A percentile compares a stretch with the other conserved stretches of the same genome.
Evolutionary conservation across 352 stramenopile species (phyloP).

Genomic region (Pythium dissimile): DNA sequence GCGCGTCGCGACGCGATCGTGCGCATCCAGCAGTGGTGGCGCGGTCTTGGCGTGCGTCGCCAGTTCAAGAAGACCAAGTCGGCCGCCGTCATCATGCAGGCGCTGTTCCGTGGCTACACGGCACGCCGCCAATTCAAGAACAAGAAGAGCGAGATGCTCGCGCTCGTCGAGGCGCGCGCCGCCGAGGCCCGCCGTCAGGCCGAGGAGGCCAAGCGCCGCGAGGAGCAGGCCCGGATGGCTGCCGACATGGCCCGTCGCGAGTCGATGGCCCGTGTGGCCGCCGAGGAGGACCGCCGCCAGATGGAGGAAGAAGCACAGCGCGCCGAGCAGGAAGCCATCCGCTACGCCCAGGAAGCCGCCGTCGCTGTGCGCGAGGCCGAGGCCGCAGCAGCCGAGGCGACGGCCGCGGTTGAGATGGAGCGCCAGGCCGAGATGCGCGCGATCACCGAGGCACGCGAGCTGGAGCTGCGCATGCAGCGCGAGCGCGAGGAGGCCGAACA

Average conservation of each 20-base stretch:
- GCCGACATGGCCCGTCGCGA: constrained; percentile 57
- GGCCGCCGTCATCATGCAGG: constrained; percentile 68
- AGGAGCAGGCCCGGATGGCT: constrained; percentile 64
- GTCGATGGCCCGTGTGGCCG: constrained; percentile 46
- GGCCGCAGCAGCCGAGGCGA: constrained; percentile 65
- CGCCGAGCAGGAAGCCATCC: constrained; percentile 61
- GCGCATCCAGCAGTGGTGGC: constrained; percentile 86
- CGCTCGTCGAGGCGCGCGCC: constrained; percentile 64
- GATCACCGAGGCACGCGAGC: constrained; percentile 67
- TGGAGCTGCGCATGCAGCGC: constrained; percentile 52
- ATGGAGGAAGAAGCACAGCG: constrained; percentile 72
- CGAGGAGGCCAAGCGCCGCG: constrained; percentile 76
- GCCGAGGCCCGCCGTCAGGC: constrained; percentile 70
- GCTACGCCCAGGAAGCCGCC: constrained; percentile 51
- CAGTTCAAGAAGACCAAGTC: constrained; percentile 82
- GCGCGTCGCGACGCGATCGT: constrained; percentile 55
- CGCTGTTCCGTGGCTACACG: constrained; percentile 74
- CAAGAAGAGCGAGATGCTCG: constrained; percentile 86
- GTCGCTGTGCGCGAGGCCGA: constrained; percentile 57
- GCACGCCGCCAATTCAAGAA: constrained; percentile 73
- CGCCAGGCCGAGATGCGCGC: constrained; percentile 77
- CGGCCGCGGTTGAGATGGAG: constrained; percentile 73
- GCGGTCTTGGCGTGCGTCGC: constrained; percentile 61
- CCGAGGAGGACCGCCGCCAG: constrained; percentile 53
- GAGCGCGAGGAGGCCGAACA: constrained; percentile 56